Evolutionary conservation across 2,329 filamentous ascomycete genomes (phyloP).

Genomic region (Xylariaceae sp.): DNA sequence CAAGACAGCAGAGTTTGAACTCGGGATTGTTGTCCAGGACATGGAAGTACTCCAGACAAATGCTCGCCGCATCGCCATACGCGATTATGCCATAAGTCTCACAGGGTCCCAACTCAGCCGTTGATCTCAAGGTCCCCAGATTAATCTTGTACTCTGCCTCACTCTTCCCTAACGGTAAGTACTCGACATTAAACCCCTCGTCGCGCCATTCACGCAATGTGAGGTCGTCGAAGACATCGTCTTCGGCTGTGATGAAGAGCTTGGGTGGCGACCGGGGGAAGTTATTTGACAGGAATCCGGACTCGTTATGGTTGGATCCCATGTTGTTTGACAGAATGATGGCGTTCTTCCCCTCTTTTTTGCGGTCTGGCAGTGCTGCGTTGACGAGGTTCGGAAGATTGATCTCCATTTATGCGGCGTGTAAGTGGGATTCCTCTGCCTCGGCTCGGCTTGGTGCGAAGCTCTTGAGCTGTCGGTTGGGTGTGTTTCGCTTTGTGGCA

Average conservation of each 20-base stretch:
- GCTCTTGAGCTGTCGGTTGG: too few relatives aligned
- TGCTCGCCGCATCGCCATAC: conserved; percentile 42
- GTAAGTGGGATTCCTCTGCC: background rate
- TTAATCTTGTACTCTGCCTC: conserved; percentile 34
- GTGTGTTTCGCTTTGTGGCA: too few relatives aligned
- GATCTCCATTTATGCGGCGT: conserved; percentile 25
- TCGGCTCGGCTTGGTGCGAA: too few relatives aligned
- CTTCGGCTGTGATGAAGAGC: conserved; percentile 43
- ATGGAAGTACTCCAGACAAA: conserved; percentile 45
- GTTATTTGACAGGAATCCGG: conserved; percentile 39
- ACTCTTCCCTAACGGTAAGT: conserved; percentile 38
- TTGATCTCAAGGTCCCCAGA: conserved; percentile 33
- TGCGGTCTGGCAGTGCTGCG: conserved; percentile 25
- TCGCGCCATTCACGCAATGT: conserved; percentile 40
- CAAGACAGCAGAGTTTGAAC: conserved; percentile 40
- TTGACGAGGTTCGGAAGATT: conserved; percentile 30
- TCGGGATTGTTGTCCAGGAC: conserved; percentile 44
- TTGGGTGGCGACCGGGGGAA: conserved; percentile 39
- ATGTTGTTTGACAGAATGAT: conserved; percentile 16
- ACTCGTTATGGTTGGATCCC: conserved; percentile 38
- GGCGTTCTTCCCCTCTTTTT: conserved; percentile 19
- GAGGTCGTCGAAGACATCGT: conserved; percentile 39
- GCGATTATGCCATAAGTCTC: conserved; percentile 45
- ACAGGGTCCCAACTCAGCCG: conserved; percentile 36
- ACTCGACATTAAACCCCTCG: conserved; percentile 44